Conservation (phyloP, 1,284 basidiomycete genomes). For the Anthracocystis setariae region DNA sequence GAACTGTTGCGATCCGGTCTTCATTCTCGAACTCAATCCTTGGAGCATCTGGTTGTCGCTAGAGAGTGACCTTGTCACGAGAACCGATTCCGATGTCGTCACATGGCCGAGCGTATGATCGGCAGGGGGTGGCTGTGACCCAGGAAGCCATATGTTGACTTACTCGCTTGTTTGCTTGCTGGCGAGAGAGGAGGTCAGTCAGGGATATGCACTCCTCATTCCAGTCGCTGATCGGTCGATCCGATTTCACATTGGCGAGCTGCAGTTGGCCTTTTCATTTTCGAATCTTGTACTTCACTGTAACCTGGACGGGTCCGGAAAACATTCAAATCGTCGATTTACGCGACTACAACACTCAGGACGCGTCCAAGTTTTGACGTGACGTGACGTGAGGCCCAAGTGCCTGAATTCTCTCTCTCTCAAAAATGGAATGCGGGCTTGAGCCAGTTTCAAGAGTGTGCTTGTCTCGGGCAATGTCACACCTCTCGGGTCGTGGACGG, state of each 20-base stretch:
- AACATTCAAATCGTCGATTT: conserved; percentile 9
- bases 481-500: no score
- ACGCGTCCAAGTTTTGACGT: conserved; percentile 27
- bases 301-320: not conserved
- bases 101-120: conserved; percentile 1
- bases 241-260: not conserved
- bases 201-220: conserved; percentile 16
- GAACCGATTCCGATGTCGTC: conserved; percentile 1
- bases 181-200: no score
- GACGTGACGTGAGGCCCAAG: conserved; percentile 31
- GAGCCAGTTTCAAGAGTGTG: conserved; percentile 2
- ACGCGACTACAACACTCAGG: conserved; percentile 13
- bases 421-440: no score
- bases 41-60: no score
- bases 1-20: no score
- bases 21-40: no score
- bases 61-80: no score
- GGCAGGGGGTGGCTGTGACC: not conserved
- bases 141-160: not conserved
- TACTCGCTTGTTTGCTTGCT: conserved; percentile 12
- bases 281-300: no score
- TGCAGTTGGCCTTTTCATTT: no score
- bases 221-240: conserved; percentile 30
- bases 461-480: not conserved
- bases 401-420: not conserved